Evolutionary conservation across 2,329 filamentous ascomycete species (phyloP), one percentile per base, ranked within the genome.

Genomic region (Diaporthe aspalathi): DNA sequence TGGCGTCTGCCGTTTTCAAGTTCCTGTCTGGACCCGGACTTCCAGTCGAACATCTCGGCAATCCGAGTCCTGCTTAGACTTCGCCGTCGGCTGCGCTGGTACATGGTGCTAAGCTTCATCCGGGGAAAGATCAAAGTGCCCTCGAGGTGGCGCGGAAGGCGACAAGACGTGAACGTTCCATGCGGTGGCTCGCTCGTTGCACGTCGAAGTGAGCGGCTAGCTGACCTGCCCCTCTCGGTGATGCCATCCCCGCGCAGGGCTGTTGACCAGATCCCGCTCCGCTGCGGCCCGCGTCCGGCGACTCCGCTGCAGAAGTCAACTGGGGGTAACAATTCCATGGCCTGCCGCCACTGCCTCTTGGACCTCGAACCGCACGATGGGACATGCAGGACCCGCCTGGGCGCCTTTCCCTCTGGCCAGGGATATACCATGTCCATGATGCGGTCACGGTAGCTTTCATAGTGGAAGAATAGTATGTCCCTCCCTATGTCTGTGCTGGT

Each of bases 11-110:
- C n/a, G 14, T 45, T 12, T 20, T 16, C n/a, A 5, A 5, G 11
- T 6, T 2, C 54, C 9, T 67, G 24, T n/a, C 35, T 22, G 22
- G 72, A 27, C 9, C 70, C 56, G 8, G 69, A 45, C 47, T 71
- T 47, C 74, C 74, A 76, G 72, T 78, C 74, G 73, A 82, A 82
- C 80, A 82, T 81, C 22, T 77, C 77, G 40, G 75, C 74, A 32
- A 83, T 79, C 62, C 80, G 78, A 1, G 77, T 77, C 17, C 81
- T 78, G 73, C 81, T 82, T 12, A 83, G 72, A 68, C 81, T 82
- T 24, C 81, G 76, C 32, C 80, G 74, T 5, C 81, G 77, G 2
- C 78, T 76, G 9, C 78, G 72, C 47, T 77, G 78, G 63, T 81
- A 78, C 9, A 82, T 67, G 53, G 80, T 74, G 8, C 76, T 74